Conservation (phyloP, 306 rosid species). For the Cucumis melo region DNA sequence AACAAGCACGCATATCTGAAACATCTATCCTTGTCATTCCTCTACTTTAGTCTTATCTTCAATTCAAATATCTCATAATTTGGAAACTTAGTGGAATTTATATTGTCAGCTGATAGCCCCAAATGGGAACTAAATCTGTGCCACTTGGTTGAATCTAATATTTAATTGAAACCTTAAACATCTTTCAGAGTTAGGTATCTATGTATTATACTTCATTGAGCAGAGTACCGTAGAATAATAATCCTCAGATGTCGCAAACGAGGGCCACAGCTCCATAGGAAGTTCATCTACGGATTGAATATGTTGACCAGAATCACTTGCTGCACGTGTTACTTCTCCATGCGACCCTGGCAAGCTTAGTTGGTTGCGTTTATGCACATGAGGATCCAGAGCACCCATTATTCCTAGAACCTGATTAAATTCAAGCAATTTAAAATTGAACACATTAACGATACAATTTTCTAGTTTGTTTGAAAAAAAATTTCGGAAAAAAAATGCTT, state of each 20-base stretch:
- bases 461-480: neutral
- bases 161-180: neutral
- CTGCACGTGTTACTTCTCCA: constrained; percentile 68
- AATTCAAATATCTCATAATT: neutral
- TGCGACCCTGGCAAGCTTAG: constrained; percentile 67
- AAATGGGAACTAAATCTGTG: neutral
- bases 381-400: constrained; percentile 99
- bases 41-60: neutral
- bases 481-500: neutral
- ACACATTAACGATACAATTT: neutral
- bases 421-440: neutral
- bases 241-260: constrained; percentile 94
- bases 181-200: neutral
- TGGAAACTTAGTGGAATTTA: neutral
- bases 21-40: neutral
- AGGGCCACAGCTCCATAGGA: constrained; percentile 84
- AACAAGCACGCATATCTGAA: neutral
- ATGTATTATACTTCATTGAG: neutral
- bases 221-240: constrained; percentile 74
- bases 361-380: constrained; percentile 74
- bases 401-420: constrained; percentile 78
- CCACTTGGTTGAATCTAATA: neutral
- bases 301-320: constrained; percentile 84
- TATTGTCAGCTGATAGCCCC: neutral
- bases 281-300: constrained; percentile 80